Base-by-base conservation (phyloP, 805 yeast species). In the Sugiyamaella mastotermitis region DNA sequence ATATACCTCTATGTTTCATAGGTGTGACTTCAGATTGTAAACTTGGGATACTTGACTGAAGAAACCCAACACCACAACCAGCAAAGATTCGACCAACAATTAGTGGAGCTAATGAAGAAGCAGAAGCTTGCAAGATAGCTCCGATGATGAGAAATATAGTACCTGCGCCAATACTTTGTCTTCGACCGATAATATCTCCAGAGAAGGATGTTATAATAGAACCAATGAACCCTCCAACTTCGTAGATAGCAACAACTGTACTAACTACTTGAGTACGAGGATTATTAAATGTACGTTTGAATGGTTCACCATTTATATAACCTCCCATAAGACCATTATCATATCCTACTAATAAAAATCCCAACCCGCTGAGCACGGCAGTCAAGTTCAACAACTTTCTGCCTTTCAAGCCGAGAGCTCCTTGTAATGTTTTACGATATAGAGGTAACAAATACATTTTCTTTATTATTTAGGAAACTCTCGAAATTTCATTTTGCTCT, bases 1-100 rank as follows among this genome's bases (percentile, higher is more conserved):
- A 65, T 6, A 66, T 52, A 54, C 83, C 85, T 57, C 83, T 71
- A 37, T 74, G 65, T 35, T 63, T 62, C 58, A 75, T 69, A 29
- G 80, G 80, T 22, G 83, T 66, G 41, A 79, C 64, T 59, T 79
- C 86, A 5, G 83, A 72, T 38, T 76, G 72, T 55, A 71, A 79
- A 33, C 75, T 77, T 21, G 86, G 86, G 29, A 77, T 79, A 46
- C 69, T 78, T 8, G 81, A 66, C 3, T 83, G 72, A 43, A 79
- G 79, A 38, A 77, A 64, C 45, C 84, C 85, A 41, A 79, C 68
- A 52, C 80, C 83, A 30, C 75, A 47, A 47, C 85, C 85, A 28
- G 80, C 62, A 47, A 79, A 69, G 22, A 76, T 51, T 49, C 83
- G 69, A 17, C 82, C 83, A 41, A 64, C 53, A 49, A 72, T 70